These are phyloP conservation scores for Eragrostis nindensis DNA, from an alignment of 176 grass and related monocot genomes.

Conservation along the genomic window DNA sequence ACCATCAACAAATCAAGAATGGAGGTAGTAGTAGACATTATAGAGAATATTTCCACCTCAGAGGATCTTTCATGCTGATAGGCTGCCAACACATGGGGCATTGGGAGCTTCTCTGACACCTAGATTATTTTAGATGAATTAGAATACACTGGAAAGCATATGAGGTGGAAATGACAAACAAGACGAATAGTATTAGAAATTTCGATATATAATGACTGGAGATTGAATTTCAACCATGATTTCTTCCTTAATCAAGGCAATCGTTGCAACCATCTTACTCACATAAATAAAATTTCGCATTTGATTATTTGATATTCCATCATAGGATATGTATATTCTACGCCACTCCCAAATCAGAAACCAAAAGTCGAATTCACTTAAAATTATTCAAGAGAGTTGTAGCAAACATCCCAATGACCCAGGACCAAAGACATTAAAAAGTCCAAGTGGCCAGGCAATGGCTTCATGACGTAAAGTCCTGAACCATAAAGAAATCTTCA, in stretches of 20 bases:
- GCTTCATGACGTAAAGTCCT: neutral
- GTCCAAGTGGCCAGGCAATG: neutral
- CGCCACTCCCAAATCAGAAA: conserved; percentile 1
- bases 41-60: conserved; percentile 51
- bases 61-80: conserved; percentile 89
- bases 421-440: neutral
- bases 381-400: neutral
- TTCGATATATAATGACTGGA: neutral
- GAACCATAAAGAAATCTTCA: neutral
- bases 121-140: conserved; percentile 19
- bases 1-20: too few relatives aligned
- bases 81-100: conserved; percentile 97
- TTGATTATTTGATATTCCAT: neutral
- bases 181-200: neutral
- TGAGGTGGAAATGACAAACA: neutral
- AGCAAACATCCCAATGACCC: neutral
- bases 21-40: neutral
- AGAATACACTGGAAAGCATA: neutral
- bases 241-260: neutral
- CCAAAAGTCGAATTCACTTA: neutral
- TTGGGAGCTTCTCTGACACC: conserved; percentile 98
- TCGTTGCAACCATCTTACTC: neutral
- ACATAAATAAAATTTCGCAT: neutral
- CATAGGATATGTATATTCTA: neutral
- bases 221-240: neutral